Base-by-base conservation (phyloP, 805 yeast species). In the Candida orba region DNA sequence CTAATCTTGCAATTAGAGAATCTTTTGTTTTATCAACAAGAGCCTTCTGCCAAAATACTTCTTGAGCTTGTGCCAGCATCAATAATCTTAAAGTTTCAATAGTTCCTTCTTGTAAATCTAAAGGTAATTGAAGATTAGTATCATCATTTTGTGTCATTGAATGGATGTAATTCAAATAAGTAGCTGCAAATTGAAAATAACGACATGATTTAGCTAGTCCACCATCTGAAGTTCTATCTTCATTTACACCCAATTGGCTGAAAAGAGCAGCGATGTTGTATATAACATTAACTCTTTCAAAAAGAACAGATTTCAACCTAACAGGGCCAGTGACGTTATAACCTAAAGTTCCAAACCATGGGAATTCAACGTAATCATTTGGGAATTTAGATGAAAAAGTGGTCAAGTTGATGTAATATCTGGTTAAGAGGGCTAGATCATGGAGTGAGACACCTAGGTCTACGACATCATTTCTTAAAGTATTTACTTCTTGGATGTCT, bases 21-120 rank as follows among this genome's bases (percentile, higher is more conserved):
- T 84, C 79, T 52, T 79, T 83, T 53, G 76, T 55, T 12, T 68
- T 65, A 15, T 63, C 59, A 33, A 64, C 59, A 0, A 69, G 61
- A 0, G 95, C 88, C 53, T 81, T 80, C 39, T 75, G 78, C 96
- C 96, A 89, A 40, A 83, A 78, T 12, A 78, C 72, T 56, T 90
- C 96, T 61, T 89, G 96, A 0, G 95, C 93, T 54, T 87, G 95
- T 0, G 95, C 93, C 34, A 84, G 57, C 76, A 76, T 75, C 31
- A 88, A 55, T 12, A 58, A 51, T 32, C 70, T 62, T 42, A 89
- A 63, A 15, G 79, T 67, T 12, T 66, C 62, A 9, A 84, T 53
- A 0, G 86, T 76, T 12, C 70, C 69, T 1, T 45, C 36, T 34
- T 76, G 77, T 14, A 85, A 61, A 41, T 78, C 87, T 25, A 68